Percentiles rank a stretch among this genome's conserved stretches.
Evolutionary conservation across 768 basidiomycete species (phyloP).

Genomic region (Cyclocybe aegerita): DNA sequence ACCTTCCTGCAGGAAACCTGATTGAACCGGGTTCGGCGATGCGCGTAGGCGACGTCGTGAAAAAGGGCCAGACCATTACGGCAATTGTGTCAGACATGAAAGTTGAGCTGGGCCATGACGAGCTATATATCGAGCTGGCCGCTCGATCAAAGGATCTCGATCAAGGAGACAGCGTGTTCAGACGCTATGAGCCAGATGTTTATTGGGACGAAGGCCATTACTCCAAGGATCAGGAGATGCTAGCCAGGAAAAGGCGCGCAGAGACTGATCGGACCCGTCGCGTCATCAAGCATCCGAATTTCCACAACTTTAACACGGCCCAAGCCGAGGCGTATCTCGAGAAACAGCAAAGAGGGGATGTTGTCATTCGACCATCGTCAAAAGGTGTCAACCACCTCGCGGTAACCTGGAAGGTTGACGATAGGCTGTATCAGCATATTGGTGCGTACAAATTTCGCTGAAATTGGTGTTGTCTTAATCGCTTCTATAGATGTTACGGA

Average conservation of each 20-base stretch:
- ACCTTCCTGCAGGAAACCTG: constrained; percentile 62
- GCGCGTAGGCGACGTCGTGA: constrained; percentile 46
- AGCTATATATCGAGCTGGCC: constrained; percentile 74
- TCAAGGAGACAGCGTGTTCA: constrained; percentile 62
- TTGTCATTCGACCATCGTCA: constrained; percentile 94
- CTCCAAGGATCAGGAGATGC: constrained; percentile 68
- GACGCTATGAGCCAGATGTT: constrained; percentile 58
- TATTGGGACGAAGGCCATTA: constrained; percentile 65
- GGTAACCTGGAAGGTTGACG: constrained; percentile 98
- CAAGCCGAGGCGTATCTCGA: constrained; percentile 91
- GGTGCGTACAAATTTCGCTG: constrained; percentile 49
- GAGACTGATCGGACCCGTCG: constrained; percentile 78
- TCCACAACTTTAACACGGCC: constrained; percentile 89
- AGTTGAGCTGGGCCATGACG: constrained; percentile 56
- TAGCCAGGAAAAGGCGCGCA: constrained; percentile 81
- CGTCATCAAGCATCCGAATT: constrained; percentile 96
- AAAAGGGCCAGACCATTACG: constrained; percentile 78
- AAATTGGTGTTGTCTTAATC: constrained; percentile 1
- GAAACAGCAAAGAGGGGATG: constrained; percentile 91
- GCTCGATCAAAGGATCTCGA: constrained; percentile 60
- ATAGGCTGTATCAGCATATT: constrained; percentile 94
- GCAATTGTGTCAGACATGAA: constrained; percentile 77
- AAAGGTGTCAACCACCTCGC: constrained; percentile 92
- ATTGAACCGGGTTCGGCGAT: constrained; percentile 41
- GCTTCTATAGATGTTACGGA: constrained; percentile 72